Conservation (phyloP, 164 flowering plant species). For the Sextonia rubra region DNA sequence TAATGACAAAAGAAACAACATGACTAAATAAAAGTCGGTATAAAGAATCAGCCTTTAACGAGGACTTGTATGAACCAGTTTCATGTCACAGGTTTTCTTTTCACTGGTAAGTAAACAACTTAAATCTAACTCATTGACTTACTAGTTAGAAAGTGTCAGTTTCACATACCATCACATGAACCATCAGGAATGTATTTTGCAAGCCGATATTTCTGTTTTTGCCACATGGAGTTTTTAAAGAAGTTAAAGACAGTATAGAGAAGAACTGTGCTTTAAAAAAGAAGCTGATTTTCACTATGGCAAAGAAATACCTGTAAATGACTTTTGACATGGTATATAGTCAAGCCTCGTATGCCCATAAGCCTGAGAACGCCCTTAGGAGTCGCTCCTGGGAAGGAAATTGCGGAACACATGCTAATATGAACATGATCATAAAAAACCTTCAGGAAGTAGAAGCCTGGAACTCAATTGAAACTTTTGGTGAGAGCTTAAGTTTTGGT, state of each 20-base stretch:
- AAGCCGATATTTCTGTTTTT: conserved; percentile 87
- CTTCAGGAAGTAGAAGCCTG: neutral
- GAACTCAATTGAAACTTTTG: neutral
- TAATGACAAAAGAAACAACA: neutral
- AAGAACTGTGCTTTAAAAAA: neutral
- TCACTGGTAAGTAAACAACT: neutral
- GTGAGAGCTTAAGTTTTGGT: neutral
- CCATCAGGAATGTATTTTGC: conserved; percentile 92
- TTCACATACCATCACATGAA: conserved; percentile 72
- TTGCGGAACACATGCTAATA: neutral
- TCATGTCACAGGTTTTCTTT: neutral
- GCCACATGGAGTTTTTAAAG: neutral
- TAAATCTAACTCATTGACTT: neutral
- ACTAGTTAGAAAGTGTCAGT: neutral
- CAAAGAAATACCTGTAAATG: conserved; percentile 73
- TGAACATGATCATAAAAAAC: neutral
- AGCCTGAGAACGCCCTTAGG: conserved; percentile 95
- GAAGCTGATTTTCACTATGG: neutral
- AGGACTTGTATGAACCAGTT: neutral
- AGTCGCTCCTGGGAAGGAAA: conserved; percentile 66
- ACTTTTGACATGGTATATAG: conserved; percentile 97
- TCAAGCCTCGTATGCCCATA: conserved; percentile 93
- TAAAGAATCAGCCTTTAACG: neutral
- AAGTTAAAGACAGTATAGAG: neutral
- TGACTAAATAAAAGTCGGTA: neutral